These are phyloP conservation scores for Hanseniaspora lindneri DNA, from an alignment of 805 yeast genomes.

Conservation along the genomic window DNA sequence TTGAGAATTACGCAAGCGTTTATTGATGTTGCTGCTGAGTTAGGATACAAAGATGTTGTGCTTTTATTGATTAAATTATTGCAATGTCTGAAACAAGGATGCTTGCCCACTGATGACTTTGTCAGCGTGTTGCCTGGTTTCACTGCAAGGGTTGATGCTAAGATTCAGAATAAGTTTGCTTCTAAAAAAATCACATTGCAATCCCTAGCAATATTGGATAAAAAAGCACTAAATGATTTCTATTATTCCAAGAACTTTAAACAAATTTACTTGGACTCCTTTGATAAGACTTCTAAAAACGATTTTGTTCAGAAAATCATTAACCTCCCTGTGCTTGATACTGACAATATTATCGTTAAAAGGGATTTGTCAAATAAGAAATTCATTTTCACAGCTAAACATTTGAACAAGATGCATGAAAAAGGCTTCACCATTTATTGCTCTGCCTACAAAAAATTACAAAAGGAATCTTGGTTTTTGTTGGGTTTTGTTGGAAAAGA, in stretches of 20 bases:
- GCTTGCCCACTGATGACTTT: constrained; percentile 74
- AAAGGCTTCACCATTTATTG: constrained; percentile 57
- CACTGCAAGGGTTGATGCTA: constrained; percentile 24
- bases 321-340: constrained; percentile 45
- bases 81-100: constrained; percentile 81
- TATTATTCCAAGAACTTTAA: constrained; percentile 14
- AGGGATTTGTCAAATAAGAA: constrained; percentile 30
- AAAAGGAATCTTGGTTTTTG: constrained; percentile 87
- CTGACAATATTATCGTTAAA: constrained; percentile 31
- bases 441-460: constrained; percentile 78
- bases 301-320: constrained; percentile 44
- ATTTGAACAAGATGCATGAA: constrained; percentile 37
- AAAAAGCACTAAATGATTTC: constrained; percentile 25
- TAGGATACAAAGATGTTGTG: constrained; percentile 57
- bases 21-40: constrained; percentile 78
- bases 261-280: constrained; percentile 28
- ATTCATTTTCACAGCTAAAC: constrained; percentile 39
- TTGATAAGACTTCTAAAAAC: constrained; percentile 33
- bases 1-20: constrained; percentile 87
- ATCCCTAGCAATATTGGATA: constrained; percentile 36
- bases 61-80: constrained; percentile 52
- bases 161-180: constrained; percentile 18
- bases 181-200: constrained; percentile 13
- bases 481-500: constrained; percentile 45
- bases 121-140: constrained; percentile 35